Evolutionary conservation across 345 rosid species (phyloP).

Genomic region (Leavenworthia alabamica): DNA sequence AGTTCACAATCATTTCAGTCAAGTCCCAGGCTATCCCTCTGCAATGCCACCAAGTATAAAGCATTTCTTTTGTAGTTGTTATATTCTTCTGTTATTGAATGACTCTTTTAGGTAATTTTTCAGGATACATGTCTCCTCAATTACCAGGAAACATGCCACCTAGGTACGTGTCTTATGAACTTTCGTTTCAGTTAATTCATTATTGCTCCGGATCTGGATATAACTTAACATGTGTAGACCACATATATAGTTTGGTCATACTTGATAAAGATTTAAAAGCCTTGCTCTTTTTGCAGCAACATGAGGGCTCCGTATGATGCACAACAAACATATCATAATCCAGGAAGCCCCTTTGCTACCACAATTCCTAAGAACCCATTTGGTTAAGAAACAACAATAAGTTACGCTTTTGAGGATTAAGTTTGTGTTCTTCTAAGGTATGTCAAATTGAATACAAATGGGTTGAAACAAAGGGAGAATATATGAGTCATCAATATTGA

Average conservation of each 20-base stretch:
- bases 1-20: no score
- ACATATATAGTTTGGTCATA: no score
- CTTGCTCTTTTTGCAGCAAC: slow-evolving; percentile 8
- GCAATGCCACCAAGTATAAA: slow-evolving; percentile 64
- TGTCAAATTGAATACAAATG: not conserved
- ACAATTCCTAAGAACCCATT: slow-evolving; percentile 24
- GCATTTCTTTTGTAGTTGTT: not conserved
- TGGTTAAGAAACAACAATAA: slow-evolving; percentile 12
- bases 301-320: slow-evolving; percentile 35
- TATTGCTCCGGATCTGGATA: no score
- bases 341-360: slow-evolving; percentile 36
- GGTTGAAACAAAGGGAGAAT: slow-evolving; percentile 3
- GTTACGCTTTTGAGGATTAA: no score
- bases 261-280: no score
- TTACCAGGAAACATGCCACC: slow-evolving; percentile 41
- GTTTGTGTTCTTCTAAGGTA: slow-evolving; percentile 6
- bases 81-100: not conserved
- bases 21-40: slow-evolving; percentile 44
- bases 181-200: not conserved
- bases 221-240: no score
- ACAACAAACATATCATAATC: no score
- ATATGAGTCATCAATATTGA: not conserved
- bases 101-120: slow-evolving; percentile 53
- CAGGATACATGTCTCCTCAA: slow-evolving; percentile 51
- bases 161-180: slow-evolving; percentile 55